These are phyloP conservation scores for Phytopythium aichiense DNA, from an alignment of 352 stramenopile species.

Conservation along the genomic window DNA sequence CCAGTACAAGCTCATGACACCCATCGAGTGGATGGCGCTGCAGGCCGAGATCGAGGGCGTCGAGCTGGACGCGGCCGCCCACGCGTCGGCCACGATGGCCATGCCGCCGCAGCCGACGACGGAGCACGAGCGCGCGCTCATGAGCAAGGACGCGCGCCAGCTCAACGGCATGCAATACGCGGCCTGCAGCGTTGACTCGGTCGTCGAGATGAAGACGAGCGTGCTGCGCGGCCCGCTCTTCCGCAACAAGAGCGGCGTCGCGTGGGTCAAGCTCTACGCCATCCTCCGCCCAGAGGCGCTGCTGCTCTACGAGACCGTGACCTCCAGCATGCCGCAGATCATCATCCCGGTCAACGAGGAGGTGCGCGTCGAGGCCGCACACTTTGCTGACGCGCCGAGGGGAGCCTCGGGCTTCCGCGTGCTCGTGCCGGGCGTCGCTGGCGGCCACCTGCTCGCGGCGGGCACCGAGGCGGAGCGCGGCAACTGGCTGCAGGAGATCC, in stretches of 20 bases:
- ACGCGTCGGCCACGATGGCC: not conserved
- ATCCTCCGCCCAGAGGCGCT: slow-evolving; percentile 65
- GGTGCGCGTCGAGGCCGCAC: slow-evolving; percentile 31
- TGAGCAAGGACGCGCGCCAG: slow-evolving; percentile 43
- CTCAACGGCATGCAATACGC: slow-evolving; percentile 85
- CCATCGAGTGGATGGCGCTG: slow-evolving; percentile 52
- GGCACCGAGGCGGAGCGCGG: slow-evolving; percentile 62
- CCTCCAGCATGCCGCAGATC: slow-evolving; percentile 51
- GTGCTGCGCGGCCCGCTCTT: slow-evolving; percentile 62
- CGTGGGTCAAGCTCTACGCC: slow-evolving; percentile 68
- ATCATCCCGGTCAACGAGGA: slow-evolving; percentile 78
- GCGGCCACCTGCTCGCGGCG: slow-evolving; percentile 53
- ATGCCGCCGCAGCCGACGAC: slow-evolving; percentile 11
- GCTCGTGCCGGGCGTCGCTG: slow-evolving; percentile 53
- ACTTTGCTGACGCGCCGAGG: slow-evolving; percentile 46
- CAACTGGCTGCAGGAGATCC: slow-evolving; percentile 77
- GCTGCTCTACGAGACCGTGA: slow-evolving; percentile 64
- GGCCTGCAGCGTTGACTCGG: slow-evolving; percentile 54
- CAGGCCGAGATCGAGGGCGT: slow-evolving; percentile 75
- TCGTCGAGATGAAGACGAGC: slow-evolving; percentile 65
- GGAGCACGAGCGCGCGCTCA: slow-evolving; percentile 46
- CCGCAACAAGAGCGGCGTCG: slow-evolving; percentile 63
- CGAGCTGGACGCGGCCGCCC: slow-evolving; percentile 36
- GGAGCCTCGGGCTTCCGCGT: slow-evolving; percentile 59
- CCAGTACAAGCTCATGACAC: slow-evolving; percentile 45